These are phyloP conservation scores for Cyberlindnera maclurae DNA, from an alignment of 805 yeast species.

Conservation along the genomic window DNA sequence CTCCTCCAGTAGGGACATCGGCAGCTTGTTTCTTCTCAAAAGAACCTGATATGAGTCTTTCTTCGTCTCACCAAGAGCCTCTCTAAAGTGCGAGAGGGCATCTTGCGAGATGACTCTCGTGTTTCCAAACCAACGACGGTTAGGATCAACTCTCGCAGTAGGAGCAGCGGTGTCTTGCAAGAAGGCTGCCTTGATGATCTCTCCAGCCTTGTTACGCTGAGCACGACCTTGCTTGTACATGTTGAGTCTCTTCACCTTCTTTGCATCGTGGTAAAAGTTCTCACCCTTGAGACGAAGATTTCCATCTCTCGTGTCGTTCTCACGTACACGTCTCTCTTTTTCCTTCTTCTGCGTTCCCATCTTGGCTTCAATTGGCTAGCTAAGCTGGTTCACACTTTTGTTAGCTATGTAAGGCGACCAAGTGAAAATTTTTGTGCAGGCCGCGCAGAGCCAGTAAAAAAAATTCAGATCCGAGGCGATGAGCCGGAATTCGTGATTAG, in stretches of 20 bases:
- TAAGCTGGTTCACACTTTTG: no score
- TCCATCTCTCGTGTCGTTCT: constrained; percentile 78
- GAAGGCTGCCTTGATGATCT: constrained; percentile 77
- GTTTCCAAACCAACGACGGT: constrained; percentile 96
- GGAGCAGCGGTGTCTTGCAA: constrained; percentile 86
- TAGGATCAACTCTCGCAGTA: constrained; percentile 89
- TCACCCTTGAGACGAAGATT: constrained; percentile 94
- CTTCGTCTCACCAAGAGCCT: constrained; percentile 82
- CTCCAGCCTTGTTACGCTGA: constrained; percentile 80
- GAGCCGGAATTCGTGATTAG: background rate
- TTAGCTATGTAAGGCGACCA: background rate
- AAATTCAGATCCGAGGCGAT: background rate
- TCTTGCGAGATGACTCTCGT: constrained; percentile 97
- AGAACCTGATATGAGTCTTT: constrained; percentile 81
- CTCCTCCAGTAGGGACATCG: constrained; percentile 92
- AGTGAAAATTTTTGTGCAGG: constrained; percentile 2
- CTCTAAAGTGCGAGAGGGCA: constrained; percentile 89
- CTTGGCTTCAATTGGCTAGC: background rate
- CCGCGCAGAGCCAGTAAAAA: background rate
- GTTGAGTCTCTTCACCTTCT: constrained; percentile 78
- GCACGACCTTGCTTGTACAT: constrained; percentile 95
- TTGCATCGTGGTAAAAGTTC: constrained; percentile 91
- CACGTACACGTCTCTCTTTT: constrained; percentile 76
- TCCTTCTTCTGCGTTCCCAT: constrained; percentile 97
- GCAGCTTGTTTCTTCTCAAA: constrained; percentile 82